These are phyloP conservation scores for Dentipellis sp. DNA, from an alignment of 768 basidiomycete species.

Conservation along the genomic window DNA sequence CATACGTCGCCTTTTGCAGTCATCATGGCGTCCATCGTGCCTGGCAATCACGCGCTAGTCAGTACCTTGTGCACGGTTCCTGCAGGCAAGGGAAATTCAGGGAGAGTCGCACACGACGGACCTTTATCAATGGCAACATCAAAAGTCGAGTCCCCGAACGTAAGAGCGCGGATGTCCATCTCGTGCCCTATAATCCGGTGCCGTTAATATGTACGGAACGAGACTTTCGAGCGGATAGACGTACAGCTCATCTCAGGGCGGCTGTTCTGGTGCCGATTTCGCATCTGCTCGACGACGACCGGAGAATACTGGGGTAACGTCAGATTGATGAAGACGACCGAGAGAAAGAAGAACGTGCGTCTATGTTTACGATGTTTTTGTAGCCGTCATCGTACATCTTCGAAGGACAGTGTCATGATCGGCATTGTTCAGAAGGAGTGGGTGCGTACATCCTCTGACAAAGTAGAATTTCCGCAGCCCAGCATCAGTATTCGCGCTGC, in stretches of 20 bases:
- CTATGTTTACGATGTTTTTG: constrained; percentile 68
- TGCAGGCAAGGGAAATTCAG: too few relatives aligned
- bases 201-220: background rate
- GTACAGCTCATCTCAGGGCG: constrained; percentile 69
- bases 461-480: constrained; percentile 75
- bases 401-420: too few relatives aligned
- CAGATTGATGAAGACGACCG: background rate
- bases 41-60: constrained; percentile 17
- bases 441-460: constrained; percentile 59
- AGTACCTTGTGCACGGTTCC: too few relatives aligned
- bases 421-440: background rate
- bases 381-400: constrained; percentile 89
- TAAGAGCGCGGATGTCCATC: constrained; percentile 71
- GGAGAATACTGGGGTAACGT: constrained; percentile 50
- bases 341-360: constrained; percentile 35
- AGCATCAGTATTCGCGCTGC: constrained; percentile 63
- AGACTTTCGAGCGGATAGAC: constrained; percentile 10
- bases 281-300: constrained; percentile 71
- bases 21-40: constrained; percentile 90
- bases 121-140: constrained; percentile 86
- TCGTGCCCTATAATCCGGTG: constrained; percentile 49
- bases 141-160: constrained; percentile 51
- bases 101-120: constrained; percentile 7
- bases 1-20: constrained; percentile 75
- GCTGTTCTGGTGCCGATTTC: constrained; percentile 32